Percentiles rank a stretch among this genome's conserved stretches.
Evolutionary conservation across 2,329 filamentous ascomycete species (phyloP).

Genomic region (Endoconidiophora laricicola): DNA sequence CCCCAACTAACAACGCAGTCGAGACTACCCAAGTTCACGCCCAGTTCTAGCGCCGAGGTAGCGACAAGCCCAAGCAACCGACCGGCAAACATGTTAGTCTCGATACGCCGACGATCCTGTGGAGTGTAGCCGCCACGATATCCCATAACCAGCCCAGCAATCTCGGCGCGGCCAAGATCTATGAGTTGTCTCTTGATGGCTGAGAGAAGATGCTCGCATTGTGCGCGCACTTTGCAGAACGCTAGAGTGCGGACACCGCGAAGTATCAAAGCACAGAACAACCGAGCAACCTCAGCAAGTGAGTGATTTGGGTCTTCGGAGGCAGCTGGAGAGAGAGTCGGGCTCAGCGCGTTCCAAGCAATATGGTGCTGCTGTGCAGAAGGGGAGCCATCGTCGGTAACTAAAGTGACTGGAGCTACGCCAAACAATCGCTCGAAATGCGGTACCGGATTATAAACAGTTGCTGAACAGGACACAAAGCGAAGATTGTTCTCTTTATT

Average conservation of each 20-base stretch:
- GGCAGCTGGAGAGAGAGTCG: neutral
- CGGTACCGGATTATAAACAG: conserved; percentile 76
- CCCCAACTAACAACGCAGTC: conserved; percentile 90
- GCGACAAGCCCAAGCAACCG: conserved; percentile 86
- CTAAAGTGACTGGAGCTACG: conserved; percentile 59
- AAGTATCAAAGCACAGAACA: conserved; percentile 81
- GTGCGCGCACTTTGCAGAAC: conserved; percentile 74
- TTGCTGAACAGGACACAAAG: conserved; percentile 93
- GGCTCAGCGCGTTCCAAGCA: conserved; percentile 9
- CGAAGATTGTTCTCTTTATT: conserved; percentile 53
- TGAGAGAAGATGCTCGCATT: conserved; percentile 70
- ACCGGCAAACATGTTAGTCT: conserved; percentile 93
- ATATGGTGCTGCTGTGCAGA: conserved; percentile 19
- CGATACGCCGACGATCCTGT: conserved; percentile 74
- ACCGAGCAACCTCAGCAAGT: conserved; percentile 56
- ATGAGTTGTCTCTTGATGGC: conserved; percentile 66
- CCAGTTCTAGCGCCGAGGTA: conserved; percentile 81
- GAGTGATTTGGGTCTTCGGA: conserved; percentile 4
- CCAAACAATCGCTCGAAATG: conserved; percentile 96
- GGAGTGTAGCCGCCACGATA: conserved; percentile 92
- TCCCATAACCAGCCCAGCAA: conserved; percentile 71
- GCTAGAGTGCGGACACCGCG: conserved; percentile 83
- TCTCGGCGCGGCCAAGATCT: conserved; percentile 55
- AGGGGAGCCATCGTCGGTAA: conserved; percentile 85
- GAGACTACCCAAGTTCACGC: conserved; percentile 85